Evolutionary conservation across 169 alveolate genomes (phyloP).

Genomic region (Eimeria tenella): DNA sequence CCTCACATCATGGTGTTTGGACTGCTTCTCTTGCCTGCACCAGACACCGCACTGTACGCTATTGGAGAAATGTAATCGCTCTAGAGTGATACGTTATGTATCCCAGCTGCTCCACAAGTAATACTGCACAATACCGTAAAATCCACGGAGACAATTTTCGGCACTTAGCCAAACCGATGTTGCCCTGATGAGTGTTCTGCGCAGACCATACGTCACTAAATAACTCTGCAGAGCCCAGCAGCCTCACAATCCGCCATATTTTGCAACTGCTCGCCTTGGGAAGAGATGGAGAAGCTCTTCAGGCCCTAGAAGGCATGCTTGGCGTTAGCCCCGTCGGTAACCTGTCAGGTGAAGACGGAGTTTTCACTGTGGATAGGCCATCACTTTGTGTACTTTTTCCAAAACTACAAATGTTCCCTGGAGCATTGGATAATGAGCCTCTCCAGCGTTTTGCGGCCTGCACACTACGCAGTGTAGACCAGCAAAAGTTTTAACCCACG

Average conservation of each 20-base stretch:
- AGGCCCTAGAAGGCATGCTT: neutral
- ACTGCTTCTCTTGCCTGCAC: conserved; percentile 15
- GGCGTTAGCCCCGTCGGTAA: neutral
- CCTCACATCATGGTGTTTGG: neutral
- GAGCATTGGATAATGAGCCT: neutral
- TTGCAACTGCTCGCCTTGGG: conserved; percentile 23
- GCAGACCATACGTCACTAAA: neutral
- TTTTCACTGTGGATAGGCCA: neutral
- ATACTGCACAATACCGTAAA: too few species aligned
- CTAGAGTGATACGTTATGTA: too few species aligned
- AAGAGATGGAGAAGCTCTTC: neutral
- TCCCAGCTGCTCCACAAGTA: too few species aligned
- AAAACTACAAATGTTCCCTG: neutral
- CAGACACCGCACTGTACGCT: neutral
- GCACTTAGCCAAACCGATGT: too few species aligned
- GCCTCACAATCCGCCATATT: conserved; percentile 17
- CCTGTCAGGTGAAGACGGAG: neutral
- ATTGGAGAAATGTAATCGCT: neutral
- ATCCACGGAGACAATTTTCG: too few species aligned
- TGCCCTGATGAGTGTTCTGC: neutral
- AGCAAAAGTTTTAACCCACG: neutral
- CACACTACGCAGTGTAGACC: neutral
- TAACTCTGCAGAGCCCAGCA: conserved; percentile 27
- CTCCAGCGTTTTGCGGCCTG: neutral
- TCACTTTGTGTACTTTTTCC: neutral